phyloP scores from a whole-genome alignment of 2,329 filamentous ascomycete genomes.

The Pyrenophora seminiperda region DNA sequence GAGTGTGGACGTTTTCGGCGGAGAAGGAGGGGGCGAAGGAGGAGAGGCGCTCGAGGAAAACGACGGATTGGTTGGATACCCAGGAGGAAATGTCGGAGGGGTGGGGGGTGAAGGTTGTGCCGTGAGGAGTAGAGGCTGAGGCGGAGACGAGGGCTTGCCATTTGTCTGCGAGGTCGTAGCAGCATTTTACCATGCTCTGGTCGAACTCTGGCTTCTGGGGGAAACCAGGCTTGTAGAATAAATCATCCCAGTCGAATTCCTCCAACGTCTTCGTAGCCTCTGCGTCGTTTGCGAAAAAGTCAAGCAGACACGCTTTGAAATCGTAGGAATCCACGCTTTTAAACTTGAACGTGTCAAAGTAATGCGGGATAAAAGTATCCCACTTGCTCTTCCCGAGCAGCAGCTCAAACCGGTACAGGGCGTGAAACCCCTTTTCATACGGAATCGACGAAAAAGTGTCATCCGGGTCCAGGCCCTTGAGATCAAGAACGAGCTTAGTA shows the following conservation, averaged over 20 bases:
- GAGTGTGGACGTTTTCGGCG: constrained; percentile 67
- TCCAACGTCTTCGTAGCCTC: constrained; percentile 67
- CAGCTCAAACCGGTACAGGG: constrained; percentile 88
- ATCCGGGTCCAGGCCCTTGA: constrained; percentile 91
- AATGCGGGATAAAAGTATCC: constrained; percentile 94
- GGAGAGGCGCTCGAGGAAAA: constrained; percentile 84
- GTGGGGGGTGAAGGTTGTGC: constrained; percentile 62
- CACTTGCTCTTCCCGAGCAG: constrained; percentile 84
- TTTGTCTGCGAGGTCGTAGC: constrained; percentile 79
- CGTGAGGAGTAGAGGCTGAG: constrained; percentile 17
- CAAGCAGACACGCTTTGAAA: constrained; percentile 85
- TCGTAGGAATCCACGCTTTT: constrained; percentile 93
- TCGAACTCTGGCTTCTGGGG: constrained; percentile 92
- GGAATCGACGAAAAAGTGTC: constrained; percentile 92
- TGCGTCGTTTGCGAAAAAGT: constrained; percentile 77
- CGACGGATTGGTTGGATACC: constrained; percentile 85
- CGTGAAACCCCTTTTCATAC: constrained; percentile 96
- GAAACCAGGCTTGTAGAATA: constrained; percentile 86
- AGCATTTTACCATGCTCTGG: constrained; percentile 82
- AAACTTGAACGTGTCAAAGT: constrained; percentile 82
- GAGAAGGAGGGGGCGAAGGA: constrained; percentile 68
- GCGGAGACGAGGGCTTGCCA: constrained; percentile 66
- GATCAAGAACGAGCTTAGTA: constrained; percentile 85
- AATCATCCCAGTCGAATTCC: constrained; percentile 84
- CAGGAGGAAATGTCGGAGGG: constrained; percentile 73